Evolutionary conservation across 345 rosid species (phyloP).

Genomic region (Citrus reticulata): DNA sequence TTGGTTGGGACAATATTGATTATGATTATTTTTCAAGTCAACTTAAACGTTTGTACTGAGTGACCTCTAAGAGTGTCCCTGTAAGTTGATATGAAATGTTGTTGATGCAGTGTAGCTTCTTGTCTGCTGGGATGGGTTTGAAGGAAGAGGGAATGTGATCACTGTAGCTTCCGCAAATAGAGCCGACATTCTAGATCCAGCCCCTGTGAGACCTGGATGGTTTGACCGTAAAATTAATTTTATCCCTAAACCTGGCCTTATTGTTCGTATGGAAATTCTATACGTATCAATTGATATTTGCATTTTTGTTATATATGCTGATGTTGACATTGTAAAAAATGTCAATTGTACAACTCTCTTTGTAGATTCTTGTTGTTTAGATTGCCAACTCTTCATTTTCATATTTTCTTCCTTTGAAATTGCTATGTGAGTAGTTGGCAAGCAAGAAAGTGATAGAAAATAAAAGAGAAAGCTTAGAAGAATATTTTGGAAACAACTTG

Average conservation of each 20-base stretch:
- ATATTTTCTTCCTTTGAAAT: not conserved
- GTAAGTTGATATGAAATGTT: conserved; percentile 5
- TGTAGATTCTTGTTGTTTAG: not conserved
- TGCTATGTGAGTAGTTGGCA: no score
- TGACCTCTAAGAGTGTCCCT: not conserved
- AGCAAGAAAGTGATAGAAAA: no score
- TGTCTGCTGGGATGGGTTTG: not conserved
- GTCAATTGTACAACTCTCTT: not conserved
- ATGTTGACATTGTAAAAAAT: not conserved
- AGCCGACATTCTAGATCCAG: conserved; percentile 87
- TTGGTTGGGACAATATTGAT: conserved; percentile 17
- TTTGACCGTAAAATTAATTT: conserved; percentile 73
- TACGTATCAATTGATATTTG: conserved; percentile 41
- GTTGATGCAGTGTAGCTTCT: conserved; percentile 45
- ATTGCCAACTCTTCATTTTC: not conserved
- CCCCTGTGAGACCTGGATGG: conserved; percentile 86
- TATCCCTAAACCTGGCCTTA: conserved; percentile 84
- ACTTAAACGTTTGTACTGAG: not conserved
- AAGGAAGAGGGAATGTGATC: conserved; percentile 92
- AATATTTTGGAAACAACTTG: no score
- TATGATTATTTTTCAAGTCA: not conserved
- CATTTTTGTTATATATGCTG: not conserved
- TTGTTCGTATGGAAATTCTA: conserved; percentile 67
- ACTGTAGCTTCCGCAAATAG: conserved; percentile 90
- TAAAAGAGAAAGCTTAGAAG: no score